Evolutionary conservation across 805 yeast genomes (phyloP), one percentile per base, ranked within the genome.

Genomic region (Candida krabiensis): DNA sequence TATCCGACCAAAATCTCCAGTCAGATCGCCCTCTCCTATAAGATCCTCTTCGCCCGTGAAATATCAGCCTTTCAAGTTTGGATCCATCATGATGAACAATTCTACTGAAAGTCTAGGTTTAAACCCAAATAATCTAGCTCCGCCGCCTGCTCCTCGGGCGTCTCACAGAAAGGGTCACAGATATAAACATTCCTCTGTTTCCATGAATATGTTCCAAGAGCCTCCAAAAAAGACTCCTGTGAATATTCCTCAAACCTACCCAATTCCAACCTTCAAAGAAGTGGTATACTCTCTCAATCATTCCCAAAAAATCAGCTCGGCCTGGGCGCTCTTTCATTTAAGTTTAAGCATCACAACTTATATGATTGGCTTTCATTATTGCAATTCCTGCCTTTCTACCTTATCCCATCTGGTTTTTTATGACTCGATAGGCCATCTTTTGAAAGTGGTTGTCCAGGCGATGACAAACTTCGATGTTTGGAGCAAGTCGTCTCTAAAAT

Each of bases 191-290:
- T 89, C 97, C 3, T 89, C 96, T 7, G 96, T 91, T 5, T 88
- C 96, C 4, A 85, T 91, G 93, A 90, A 91, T 60, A 75, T 91
- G 58, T 91, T 93, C 59, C 96, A 87, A 61, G 97, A 91, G 55
- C 96, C 97, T 1, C 84, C 89, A 12, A 77, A 71, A 28, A 70
- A 81, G 25, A 80, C 84, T 4, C 84, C 89, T 1, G 63, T 70
- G 24, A 70, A 78, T 28, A 65, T 80, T 13, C 86, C 89, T 0
- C 75, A 74, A 24, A 73, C 74, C 51, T 74, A 82, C 47, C 86
- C 89, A 13, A 79, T 89, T 7, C 96, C 96, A 2, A 82, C 77
- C 17, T 53, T 74, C 12, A 56, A 57, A 12, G 96, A 91, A 58
- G 71, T 86, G 35, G 46, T 76, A 22, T 69, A 69, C 16, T 81